phyloP scores from a whole-genome alignment of 371 early-diverging fungal species.

The Mucor sp. region DNA sequence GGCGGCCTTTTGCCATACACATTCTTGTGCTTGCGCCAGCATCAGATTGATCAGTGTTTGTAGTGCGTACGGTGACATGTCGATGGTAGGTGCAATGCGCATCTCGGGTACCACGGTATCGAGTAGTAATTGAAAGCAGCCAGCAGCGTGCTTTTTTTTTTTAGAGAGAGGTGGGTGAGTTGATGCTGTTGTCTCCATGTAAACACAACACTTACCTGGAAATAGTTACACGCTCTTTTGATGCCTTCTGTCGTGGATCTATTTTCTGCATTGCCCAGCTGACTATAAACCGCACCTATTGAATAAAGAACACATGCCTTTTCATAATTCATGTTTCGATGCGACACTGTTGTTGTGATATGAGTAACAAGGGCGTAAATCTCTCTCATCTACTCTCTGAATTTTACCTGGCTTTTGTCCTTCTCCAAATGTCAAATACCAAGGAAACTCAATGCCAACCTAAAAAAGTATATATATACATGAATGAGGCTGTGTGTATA shows the following conservation, averaged over 20 bases:
- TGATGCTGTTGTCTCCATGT: not conserved
- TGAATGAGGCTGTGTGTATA: no score
- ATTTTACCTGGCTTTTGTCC: slow-evolving; percentile 37
- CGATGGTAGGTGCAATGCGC: slow-evolving; percentile 55
- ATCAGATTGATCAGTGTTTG: slow-evolving; percentile 70
- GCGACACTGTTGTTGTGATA: no score
- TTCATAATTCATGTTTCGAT: slow-evolving; percentile 80
- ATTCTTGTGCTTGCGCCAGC: slow-evolving; percentile 93
- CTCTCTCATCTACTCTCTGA: no score
- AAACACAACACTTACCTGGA: slow-evolving; percentile 60
- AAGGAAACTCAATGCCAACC: slow-evolving; percentile 72
- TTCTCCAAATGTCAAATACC: slow-evolving; percentile 56
- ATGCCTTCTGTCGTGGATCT: slow-evolving; percentile 73
- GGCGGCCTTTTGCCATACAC: slow-evolving; percentile 83
- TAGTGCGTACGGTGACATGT: slow-evolving; percentile 63
- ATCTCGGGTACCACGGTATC: slow-evolving; percentile 59
- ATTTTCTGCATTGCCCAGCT: slow-evolving; percentile 72
- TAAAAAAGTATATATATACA: no score
- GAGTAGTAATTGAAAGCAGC: slow-evolving; percentile 71
- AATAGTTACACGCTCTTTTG: slow-evolving; percentile 76
- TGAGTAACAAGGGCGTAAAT: no score
- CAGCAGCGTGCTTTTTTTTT: slow-evolving; percentile 84
- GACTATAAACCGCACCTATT: slow-evolving; percentile 82
- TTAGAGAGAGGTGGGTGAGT: no score
- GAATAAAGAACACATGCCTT: slow-evolving; percentile 83